A percentile compares a stretch with the other conserved stretches of the same genome.
Conservation (phyloP, 2,329 filamentous ascomycete genomes). For the Aspergillaceae sp. region DNA sequence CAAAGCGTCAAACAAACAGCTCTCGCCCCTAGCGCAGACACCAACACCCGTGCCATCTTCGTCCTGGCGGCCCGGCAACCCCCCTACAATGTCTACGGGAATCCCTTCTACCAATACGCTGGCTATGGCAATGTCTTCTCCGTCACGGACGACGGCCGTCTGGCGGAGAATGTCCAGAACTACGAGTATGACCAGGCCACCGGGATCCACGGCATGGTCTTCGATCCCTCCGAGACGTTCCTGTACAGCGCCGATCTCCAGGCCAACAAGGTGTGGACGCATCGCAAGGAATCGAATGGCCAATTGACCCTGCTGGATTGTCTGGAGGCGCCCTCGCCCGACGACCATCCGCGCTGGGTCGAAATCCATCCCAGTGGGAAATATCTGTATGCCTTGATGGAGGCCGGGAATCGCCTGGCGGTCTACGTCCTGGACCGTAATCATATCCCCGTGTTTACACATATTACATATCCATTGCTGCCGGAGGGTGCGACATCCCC, state of each 20-base stretch:
- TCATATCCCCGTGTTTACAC: slow-evolving; percentile 69
- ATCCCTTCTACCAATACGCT: slow-evolving; percentile 81
- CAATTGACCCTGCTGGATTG: slow-evolving; percentile 61
- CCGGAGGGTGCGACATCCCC: slow-evolving; percentile 53
- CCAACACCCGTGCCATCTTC: slow-evolving; percentile 84
- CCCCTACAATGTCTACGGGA: slow-evolving; percentile 77
- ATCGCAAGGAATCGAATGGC: slow-evolving; percentile 60
- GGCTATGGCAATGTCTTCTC: slow-evolving; percentile 65
- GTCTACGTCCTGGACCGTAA: slow-evolving; percentile 72
- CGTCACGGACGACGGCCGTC: slow-evolving; percentile 33
- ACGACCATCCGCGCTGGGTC: slow-evolving; percentile 81
- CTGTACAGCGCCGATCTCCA: slow-evolving; percentile 43
- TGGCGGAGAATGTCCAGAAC: slow-evolving; percentile 37
- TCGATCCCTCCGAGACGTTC: slow-evolving; percentile 37
- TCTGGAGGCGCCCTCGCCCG: slow-evolving; percentile 59
- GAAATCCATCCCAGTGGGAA: slow-evolving; percentile 69
- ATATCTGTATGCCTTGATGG: slow-evolving; percentile 81
- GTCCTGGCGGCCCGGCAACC: slow-evolving; percentile 68
- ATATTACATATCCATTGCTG: slow-evolving; percentile 67
- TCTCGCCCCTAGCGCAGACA: slow-evolving; percentile 57
- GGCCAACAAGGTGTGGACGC: slow-evolving; percentile 61
- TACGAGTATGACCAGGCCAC: slow-evolving; percentile 39
- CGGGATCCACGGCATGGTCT: slow-evolving; percentile 43
- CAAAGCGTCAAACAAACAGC: slow-evolving; percentile 37
- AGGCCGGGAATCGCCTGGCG: slow-evolving; percentile 74